Conservation (phyloP, 495 filamentous ascomycete genomes). For the Penicillium argentinense region DNA sequence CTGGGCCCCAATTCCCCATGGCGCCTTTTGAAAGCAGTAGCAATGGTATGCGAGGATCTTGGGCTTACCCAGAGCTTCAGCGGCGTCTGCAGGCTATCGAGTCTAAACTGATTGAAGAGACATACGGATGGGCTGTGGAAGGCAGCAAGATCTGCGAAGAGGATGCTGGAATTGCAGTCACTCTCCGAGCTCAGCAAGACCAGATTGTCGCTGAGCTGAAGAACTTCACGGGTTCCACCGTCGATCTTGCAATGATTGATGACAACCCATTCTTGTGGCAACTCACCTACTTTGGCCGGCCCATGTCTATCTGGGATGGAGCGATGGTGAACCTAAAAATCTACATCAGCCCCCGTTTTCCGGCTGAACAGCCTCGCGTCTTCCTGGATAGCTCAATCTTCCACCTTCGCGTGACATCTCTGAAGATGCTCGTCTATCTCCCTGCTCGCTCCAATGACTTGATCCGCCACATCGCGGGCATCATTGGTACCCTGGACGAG, state of each 20-base stretch:
- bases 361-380: conserved; percentile 85
- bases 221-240: conserved; percentile 61
- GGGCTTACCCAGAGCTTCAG: conserved; percentile 77
- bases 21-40: conserved; percentile 83
- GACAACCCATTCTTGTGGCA: conserved; percentile 54
- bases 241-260: conserved; percentile 73
- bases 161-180: conserved; percentile 74
- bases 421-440: conserved; percentile 83
- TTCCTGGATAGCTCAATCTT: conserved; percentile 79
- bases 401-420: conserved; percentile 80
- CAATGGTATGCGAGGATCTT: conserved; percentile 86
- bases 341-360: conserved; percentile 82
- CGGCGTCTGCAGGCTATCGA: conserved; percentile 65
- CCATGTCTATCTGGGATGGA: conserved; percentile 92
- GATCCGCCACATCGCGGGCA: conserved; percentile 79
- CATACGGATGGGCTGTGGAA: conserved; percentile 65
- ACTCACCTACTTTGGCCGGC: conserved; percentile 82
- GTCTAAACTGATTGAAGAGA: conserved; percentile 69
- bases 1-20: conserved; percentile 57
- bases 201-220: conserved; percentile 76
- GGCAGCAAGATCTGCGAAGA: conserved; percentile 62
- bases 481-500: conserved; percentile 82
- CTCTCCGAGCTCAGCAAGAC: conserved; percentile 78
- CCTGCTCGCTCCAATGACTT: conserved; percentile 72
- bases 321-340: conserved; percentile 83